Conservation (phyloP, 495 filamentous ascomycete genomes). For the Neurospora sp. region DNA sequence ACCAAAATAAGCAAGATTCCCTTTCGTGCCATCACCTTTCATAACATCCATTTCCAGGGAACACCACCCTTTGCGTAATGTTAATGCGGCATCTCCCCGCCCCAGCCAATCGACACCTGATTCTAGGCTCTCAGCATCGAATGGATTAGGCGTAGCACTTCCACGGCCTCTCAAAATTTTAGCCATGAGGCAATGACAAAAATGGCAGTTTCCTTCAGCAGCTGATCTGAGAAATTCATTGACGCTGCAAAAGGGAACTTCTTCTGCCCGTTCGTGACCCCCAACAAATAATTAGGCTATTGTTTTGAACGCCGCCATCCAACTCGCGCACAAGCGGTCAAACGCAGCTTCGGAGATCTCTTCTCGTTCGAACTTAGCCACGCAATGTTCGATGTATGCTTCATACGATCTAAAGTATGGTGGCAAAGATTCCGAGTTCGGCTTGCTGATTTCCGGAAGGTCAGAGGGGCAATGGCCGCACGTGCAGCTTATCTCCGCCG, state of each 20-base stretch:
- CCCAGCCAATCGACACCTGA: background rate
- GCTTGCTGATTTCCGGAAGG: background rate
- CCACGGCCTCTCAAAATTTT: background rate
- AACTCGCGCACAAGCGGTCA: background rate
- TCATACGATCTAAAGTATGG: background rate
- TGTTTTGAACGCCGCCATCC: background rate
- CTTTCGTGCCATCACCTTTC: background rate
- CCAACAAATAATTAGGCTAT: background rate
- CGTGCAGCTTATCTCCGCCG: background rate
- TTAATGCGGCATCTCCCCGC: background rate
- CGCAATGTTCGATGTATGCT: background rate
- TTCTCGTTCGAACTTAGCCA: background rate
- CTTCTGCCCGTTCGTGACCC: no score
- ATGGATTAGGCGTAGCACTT: background rate
- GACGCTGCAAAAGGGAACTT: background rate
- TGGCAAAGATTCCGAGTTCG: background rate
- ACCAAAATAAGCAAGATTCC: no score
- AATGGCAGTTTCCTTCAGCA: background rate
- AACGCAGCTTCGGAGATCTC: background rate
- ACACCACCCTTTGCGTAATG: background rate
- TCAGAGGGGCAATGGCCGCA: background rate
- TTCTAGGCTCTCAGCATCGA: background rate
- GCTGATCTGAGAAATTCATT: background rate
- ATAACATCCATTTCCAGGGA: background rate
- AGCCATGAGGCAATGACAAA: background rate